Conservation (phyloP, 1,139 yeast species). For the Geotrichum candidum region DNA sequence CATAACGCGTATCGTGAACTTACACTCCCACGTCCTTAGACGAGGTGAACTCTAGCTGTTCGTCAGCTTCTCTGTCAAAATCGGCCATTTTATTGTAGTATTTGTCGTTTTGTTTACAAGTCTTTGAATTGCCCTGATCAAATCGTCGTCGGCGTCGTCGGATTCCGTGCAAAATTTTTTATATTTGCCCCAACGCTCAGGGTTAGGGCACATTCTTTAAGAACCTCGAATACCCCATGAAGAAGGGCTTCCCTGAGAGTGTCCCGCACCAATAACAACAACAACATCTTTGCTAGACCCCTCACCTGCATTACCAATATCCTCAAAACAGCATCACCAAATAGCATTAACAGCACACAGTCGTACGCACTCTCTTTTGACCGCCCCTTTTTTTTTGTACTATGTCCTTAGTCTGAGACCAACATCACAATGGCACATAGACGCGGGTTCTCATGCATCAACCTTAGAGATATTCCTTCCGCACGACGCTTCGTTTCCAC, state of each 20-base stretch:
- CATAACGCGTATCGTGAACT: constrained; percentile 14
- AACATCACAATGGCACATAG: neutral
- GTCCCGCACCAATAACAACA: neutral
- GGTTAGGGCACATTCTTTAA: neutral
- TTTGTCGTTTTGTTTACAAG: neutral
- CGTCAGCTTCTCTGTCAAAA: constrained; percentile 20
- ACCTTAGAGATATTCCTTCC: neutral
- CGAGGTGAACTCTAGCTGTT: constrained; percentile 19
- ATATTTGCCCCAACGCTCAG: neutral
- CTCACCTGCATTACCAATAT: neutral
- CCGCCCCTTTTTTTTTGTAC: neutral
- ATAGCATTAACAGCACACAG: neutral
- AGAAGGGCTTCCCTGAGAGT: neutral
- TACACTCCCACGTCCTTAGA: constrained; percentile 20
- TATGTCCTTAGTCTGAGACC: neutral
- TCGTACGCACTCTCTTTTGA: neutral
- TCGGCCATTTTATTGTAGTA: constrained; percentile 6
- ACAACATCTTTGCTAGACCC: neutral
- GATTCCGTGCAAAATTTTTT: neutral
- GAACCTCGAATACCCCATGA: neutral
- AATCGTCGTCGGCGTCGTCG: neutral
- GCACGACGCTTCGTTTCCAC: constrained; percentile 13
- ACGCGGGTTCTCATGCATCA: neutral
- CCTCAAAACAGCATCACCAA: neutral
- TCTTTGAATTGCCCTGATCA: neutral